Percentiles rank a stretch among this genome's conserved stretches.
These are phyloP conservation scores for Dactylellina sp. DNA, from an alignment of 2,329 filamentous ascomycete species.

Conservation along the genomic window DNA sequence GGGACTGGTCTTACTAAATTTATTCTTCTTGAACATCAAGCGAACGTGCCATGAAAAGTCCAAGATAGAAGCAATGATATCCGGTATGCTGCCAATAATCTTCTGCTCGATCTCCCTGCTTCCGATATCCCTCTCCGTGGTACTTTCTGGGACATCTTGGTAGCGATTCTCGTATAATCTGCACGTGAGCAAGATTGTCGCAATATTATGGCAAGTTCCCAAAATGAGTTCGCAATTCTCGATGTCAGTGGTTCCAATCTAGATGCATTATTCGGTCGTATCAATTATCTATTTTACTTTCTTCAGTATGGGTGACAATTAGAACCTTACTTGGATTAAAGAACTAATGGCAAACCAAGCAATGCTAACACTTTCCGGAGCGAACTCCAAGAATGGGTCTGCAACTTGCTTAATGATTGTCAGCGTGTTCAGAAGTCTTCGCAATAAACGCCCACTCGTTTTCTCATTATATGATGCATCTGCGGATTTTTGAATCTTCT, in stretches of 20 bases:
- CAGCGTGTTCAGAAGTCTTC: conserved; percentile 25
- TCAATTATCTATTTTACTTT: background rate
- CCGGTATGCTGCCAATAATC: conserved; percentile 47
- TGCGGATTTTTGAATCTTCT: conserved; percentile 38
- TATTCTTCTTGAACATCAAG: conserved; percentile 44
- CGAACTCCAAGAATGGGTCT: conserved; percentile 48
- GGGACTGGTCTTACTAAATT: conserved; percentile 22
- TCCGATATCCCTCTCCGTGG: conserved; percentile 16
- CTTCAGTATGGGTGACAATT: background rate
- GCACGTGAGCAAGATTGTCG: conserved; percentile 41
- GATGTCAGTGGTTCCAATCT: conserved; percentile 44
- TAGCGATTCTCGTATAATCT: conserved; percentile 50
- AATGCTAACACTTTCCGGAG: conserved; percentile 47
- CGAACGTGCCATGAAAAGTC: conserved; percentile 53
- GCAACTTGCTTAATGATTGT: conserved; percentile 42
- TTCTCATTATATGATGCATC: conserved; percentile 42
- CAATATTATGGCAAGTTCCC: conserved; percentile 46
- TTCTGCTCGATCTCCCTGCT: conserved; percentile 42
- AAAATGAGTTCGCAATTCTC: conserved; percentile 53
- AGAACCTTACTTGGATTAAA: conserved; percentile 30
- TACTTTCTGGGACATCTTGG: conserved; percentile 24
- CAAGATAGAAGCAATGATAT: conserved; percentile 42
- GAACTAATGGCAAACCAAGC: conserved; percentile 53
- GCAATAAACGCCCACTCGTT: conserved; percentile 22
- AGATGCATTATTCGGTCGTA: too few species aligned